Conservation (phyloP, 2,329 filamentous ascomycete species). For the Stemphylium vesicarium region DNA sequence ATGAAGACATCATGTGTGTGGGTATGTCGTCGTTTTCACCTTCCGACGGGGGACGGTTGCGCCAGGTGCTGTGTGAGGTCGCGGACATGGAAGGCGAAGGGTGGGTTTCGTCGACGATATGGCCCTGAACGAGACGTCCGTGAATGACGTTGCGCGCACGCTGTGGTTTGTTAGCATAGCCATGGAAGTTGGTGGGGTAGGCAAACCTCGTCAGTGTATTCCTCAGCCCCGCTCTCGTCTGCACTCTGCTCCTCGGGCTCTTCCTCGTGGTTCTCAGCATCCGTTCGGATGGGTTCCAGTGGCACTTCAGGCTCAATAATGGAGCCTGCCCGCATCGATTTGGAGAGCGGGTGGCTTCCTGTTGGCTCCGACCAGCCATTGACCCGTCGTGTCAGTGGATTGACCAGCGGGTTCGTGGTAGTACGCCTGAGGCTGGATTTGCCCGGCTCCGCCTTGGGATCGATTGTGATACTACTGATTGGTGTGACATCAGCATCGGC, state of each 20-base stretch:
- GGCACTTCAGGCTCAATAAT: conserved; percentile 43
- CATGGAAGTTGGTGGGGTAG: background rate
- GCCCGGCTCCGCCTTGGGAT: conserved; percentile 33
- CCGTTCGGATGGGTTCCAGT: conserved; percentile 31
- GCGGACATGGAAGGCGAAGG: conserved; percentile 74
- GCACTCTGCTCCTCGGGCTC: conserved; percentile 25
- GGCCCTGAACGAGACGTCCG: conserved; percentile 87
- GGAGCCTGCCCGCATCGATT: conserved; percentile 44
- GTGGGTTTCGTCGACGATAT: conserved; percentile 93
- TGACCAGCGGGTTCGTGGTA: conserved; percentile 38
- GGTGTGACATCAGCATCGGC: conserved; percentile 45
- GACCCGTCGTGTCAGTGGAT: conserved; percentile 37
- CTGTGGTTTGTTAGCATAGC: conserved; percentile 35
- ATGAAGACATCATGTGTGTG: conserved; percentile 83
- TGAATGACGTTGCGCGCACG: conserved; percentile 89
- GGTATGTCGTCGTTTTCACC: conserved; percentile 61
- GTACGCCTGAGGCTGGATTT: conserved; percentile 37
- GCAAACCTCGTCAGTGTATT: conserved; percentile 71
- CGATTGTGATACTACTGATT: conserved; percentile 30
- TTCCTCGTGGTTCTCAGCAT: conserved; percentile 25
- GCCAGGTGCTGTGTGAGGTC: conserved; percentile 64
- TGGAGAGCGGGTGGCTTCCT: conserved; percentile 42
- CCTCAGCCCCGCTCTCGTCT: conserved; percentile 36
- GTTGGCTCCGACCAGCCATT: conserved; percentile 36
- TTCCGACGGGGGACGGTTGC: conserved; percentile 52